Evolutionary conservation across 805 yeast species (phyloP).

Genomic region (Lipomyces yamadae): DNA sequence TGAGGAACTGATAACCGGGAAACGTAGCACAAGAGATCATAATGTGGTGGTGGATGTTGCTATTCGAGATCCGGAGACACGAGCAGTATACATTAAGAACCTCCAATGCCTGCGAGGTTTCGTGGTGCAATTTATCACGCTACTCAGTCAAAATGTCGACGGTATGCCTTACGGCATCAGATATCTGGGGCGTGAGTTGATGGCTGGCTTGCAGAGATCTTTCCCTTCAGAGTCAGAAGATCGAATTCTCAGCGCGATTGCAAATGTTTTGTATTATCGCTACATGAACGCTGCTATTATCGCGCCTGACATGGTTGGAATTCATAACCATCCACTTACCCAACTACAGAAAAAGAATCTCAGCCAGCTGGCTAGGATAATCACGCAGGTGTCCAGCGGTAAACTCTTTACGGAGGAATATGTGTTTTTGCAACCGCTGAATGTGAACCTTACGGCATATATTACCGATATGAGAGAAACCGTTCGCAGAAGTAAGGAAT

Average conservation of each 20-base stretch:
- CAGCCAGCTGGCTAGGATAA: slow-evolving; percentile 58
- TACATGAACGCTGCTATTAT: slow-evolving; percentile 48
- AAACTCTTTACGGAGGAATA: slow-evolving; percentile 65
- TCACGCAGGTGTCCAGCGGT: slow-evolving; percentile 71
- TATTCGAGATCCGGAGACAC: slow-evolving; percentile 76
- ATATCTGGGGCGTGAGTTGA: slow-evolving; percentile 55
- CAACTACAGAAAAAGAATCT: slow-evolving; percentile 55
- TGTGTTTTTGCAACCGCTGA: slow-evolving; percentile 76
- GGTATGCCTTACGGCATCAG: slow-evolving; percentile 60
- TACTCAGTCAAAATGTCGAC: slow-evolving; percentile 53
- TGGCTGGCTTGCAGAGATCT: slow-evolving; percentile 42
- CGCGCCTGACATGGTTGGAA: slow-evolving; percentile 56
- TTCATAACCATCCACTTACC: slow-evolving; percentile 48
- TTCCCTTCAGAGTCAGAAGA: slow-evolving; percentile 66
- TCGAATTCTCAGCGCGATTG: slow-evolving; percentile 67
- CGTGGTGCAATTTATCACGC: slow-evolving; percentile 62
- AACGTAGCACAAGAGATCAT: slow-evolving; percentile 47
- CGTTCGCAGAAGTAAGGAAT: slow-evolving; percentile 46
- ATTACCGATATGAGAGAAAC: slow-evolving; percentile 54
- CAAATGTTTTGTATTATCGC: slow-evolving; percentile 53
- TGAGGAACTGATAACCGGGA: slow-evolving; percentile 46
- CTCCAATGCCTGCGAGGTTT: slow-evolving; percentile 75
- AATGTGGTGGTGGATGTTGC: slow-evolving; percentile 66
- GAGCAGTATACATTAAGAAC: slow-evolving; percentile 70
- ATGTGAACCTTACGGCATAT: slow-evolving; percentile 66